Conservation (phyloP, 768 basidiomycete species). For the Pholiota microspora region DNA sequence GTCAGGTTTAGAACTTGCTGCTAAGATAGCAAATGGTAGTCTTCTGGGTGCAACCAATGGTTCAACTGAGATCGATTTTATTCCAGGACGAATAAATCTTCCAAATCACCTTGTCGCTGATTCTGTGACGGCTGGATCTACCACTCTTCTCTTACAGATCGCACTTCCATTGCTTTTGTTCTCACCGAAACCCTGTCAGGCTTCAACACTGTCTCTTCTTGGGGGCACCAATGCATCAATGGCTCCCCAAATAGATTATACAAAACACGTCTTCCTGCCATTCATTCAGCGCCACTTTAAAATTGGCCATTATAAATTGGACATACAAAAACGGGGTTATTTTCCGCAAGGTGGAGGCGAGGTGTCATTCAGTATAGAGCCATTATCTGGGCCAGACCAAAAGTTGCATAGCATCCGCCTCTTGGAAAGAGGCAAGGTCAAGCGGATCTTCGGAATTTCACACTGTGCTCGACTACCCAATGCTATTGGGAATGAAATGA, state of each 20-base stretch:
- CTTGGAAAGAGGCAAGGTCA: conserved; percentile 55
- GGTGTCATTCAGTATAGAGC: conserved; percentile 41
- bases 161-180: conserved; percentile 70
- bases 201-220: conserved; percentile 51
- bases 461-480: conserved; percentile 68
- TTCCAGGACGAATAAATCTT: conserved; percentile 44
- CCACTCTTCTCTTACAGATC: conserved; percentile 68
- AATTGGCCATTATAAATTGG: conserved; percentile 36
- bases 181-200: conserved; percentile 26
- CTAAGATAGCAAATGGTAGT: conserved; percentile 55
- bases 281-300: conserved; percentile 63
- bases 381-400: conserved; percentile 38
- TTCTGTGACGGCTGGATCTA: conserved; percentile 67
- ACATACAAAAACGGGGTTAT: conserved; percentile 62
- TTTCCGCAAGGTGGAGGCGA: conserved; percentile 73
- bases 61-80: conserved; percentile 54
- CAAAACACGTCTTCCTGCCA: conserved; percentile 61
- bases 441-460: conserved; percentile 51
- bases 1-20: conserved; percentile 64
- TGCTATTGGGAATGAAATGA: conserved; percentile 54
- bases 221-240: conserved; percentile 73
- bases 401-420: conserved; percentile 42
- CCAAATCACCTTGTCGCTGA: conserved; percentile 40
- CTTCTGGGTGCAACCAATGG: conserved; percentile 52
- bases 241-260: conserved; percentile 79